These are phyloP conservation scores for Ceratocystis harringtonii DNA, from an alignment of 2,329 filamentous ascomycete species.

Conservation along the genomic window DNA sequence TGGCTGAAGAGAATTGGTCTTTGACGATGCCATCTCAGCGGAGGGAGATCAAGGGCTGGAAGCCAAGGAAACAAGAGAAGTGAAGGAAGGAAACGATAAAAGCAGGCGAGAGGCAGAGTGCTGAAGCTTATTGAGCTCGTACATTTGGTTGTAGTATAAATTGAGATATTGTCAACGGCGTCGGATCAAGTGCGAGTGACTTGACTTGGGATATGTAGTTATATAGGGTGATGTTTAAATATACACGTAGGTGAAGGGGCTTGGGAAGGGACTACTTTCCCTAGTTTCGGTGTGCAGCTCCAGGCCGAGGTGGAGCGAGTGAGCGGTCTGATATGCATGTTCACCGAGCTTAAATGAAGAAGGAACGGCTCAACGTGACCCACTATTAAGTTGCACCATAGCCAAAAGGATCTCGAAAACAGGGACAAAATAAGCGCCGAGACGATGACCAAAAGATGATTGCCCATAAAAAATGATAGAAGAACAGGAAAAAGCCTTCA, in stretches of 20 bases:
- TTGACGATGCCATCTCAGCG: slow-evolving; percentile 3
- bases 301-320: neutral
- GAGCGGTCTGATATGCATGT: too few relatives aligned
- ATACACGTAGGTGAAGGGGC: neutral
- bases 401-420: neutral
- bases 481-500: neutral
- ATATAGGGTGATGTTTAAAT: neutral
- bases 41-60: neutral
- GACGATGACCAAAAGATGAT: neutral
- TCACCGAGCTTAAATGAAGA: neutral
- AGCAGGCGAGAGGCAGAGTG: neutral
- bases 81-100: neutral
- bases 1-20: neutral
- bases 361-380: neutral
- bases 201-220: neutral
- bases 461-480: neutral
- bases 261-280: neutral
- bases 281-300: neutral
- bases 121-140: neutral
- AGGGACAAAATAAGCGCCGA: neutral
- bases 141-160: neutral
- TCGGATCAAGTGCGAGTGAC: too few relatives aligned
- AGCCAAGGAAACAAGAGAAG: too few relatives aligned
- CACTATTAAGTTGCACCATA: neutral
- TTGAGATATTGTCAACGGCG: neutral